Evolutionary conservation across 169 alveolate genomes (phyloP).

Genomic region (Plasmodium malariae): DNA sequence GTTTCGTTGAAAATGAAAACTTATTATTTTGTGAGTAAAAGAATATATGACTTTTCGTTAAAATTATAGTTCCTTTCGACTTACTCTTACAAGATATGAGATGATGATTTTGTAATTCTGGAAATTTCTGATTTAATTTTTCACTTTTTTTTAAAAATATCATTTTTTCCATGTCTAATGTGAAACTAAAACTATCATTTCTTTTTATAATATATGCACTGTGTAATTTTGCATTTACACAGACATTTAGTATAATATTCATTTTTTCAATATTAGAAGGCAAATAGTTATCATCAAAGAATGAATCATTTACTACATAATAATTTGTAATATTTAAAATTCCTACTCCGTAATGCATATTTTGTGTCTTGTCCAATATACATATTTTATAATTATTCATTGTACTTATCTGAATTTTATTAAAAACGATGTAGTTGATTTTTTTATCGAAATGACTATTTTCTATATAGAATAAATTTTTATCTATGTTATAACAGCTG

Average conservation of each 20-base stretch:
- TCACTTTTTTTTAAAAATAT: constrained; percentile 17
- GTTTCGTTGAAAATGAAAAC: constrained; percentile 53
- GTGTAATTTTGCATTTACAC: constrained; percentile 9
- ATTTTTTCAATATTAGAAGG: constrained; percentile 14
- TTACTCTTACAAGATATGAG: constrained; percentile 65
- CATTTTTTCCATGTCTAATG: constrained; percentile 11
- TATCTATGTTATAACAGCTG: constrained; percentile 38
- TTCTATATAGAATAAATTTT: constrained; percentile 23
- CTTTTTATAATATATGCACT: constrained; percentile 37
- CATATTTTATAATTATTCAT: constrained; percentile 60
- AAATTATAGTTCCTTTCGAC: constrained; percentile 29
- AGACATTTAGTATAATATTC: constrained; percentile 30
- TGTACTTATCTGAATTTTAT: constrained; percentile 7
- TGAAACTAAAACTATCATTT: constrained; percentile 23
- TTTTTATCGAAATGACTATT: neutral
- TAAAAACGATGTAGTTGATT: constrained; percentile 33
- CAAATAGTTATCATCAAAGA: constrained; percentile 30
- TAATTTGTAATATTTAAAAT: constrained; percentile 65
- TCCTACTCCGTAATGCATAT: constrained; percentile 33
- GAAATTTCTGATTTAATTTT: constrained; percentile 10
- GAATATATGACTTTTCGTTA: constrained; percentile 56
- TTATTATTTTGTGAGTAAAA: constrained; percentile 22
- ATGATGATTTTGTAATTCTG: constrained; percentile 45
- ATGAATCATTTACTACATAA: constrained; percentile 59
- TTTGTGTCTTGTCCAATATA: constrained; percentile 21